A percentile compares a stretch with the other conserved stretches of the same genome.
Conservation (phyloP, 2,329 filamentous ascomycete genomes). For the Didymosphaeria variabile region DNA sequence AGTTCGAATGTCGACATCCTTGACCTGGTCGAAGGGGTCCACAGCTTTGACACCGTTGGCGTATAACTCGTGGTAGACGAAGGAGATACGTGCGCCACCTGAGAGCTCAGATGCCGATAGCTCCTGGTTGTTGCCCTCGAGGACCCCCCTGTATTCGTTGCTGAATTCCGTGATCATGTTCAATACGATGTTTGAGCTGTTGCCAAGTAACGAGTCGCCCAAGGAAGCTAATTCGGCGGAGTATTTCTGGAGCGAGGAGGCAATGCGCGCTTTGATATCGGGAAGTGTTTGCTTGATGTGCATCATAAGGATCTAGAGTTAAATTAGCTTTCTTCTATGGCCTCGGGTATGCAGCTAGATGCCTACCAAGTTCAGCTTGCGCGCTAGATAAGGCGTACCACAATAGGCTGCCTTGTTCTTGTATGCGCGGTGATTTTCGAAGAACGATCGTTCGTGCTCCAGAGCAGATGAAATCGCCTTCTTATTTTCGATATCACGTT, state of each 20-base stretch:
- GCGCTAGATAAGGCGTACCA: constrained; percentile 93
- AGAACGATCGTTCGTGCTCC: constrained; percentile 95
- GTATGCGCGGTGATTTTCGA: constrained; percentile 98
- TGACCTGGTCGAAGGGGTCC: constrained; percentile 96
- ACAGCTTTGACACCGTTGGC: constrained; percentile 97
- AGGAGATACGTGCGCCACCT: constrained; percentile 96
- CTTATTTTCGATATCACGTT: constrained; percentile 98
- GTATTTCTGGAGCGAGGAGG: constrained; percentile 94
- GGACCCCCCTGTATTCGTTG: constrained; percentile 94
- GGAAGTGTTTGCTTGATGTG: constrained; percentile 99
- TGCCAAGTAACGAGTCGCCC: constrained; percentile 93
- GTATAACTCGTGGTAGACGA: constrained; percentile 99
- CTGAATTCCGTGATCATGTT: constrained; percentile 99
- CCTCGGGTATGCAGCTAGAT: not conserved
- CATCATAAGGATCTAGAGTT: constrained; percentile 90
- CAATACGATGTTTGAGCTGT: constrained; percentile 94
- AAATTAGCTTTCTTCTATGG: constrained; percentile 33
- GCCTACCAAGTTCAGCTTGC: constrained; percentile 86
- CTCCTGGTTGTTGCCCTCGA: constrained; percentile 97
- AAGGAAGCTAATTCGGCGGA: constrained; percentile 79
- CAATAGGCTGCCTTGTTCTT: constrained; percentile 99
- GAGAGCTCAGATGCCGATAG: constrained; percentile 94
- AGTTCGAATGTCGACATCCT: constrained; percentile 96
- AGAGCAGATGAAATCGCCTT: constrained; percentile 90
- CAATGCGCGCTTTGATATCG: constrained; percentile 96